Conservation (phyloP, 768 basidiomycete genomes). For the Flagelloscypha sp. region DNA sequence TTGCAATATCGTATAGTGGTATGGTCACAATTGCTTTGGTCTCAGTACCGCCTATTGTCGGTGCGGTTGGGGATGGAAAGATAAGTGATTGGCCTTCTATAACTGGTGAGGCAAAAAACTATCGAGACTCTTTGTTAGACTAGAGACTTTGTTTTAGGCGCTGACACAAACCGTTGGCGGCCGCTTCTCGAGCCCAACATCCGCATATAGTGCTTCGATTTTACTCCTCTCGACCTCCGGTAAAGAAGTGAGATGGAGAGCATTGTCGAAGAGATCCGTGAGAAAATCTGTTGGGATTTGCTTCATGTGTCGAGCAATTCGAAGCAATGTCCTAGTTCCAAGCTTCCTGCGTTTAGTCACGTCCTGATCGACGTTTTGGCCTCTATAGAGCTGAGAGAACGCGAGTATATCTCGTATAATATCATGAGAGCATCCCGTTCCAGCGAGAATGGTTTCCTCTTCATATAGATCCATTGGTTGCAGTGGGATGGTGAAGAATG, state of each 20-base stretch:
- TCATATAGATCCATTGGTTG: constrained; percentile 51
- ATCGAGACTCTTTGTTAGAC: constrained; percentile 3
- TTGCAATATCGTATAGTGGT: constrained; percentile 37
- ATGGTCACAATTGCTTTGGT: constrained; percentile 27
- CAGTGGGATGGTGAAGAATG: constrained; percentile 57
- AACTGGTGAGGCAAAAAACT: constrained; percentile 45
- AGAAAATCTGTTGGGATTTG: no score
- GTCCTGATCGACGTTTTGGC: constrained; percentile 45
- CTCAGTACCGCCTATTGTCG: constrained; percentile 25
- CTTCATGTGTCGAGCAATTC: no score
- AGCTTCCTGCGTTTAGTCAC: constrained; percentile 56
- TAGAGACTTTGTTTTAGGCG: constrained; percentile 3
- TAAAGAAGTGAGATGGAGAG: no score
- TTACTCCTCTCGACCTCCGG: constrained; percentile 51
- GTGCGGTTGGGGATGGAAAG: constrained; percentile 44
- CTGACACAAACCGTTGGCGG: constrained; percentile 31
- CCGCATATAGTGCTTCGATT: constrained; percentile 42
- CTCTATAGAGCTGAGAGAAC: constrained; percentile 53
- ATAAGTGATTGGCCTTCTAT: constrained; percentile 29
- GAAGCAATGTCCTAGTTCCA: constrained; percentile 50
- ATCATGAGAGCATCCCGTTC: constrained; percentile 38
- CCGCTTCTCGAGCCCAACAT: constrained; percentile 35
- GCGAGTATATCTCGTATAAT: constrained; percentile 33
- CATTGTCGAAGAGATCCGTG: no score
- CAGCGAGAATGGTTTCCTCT: constrained; percentile 38